These are phyloP conservation scores for Phytophthora agathidicida DNA, from an alignment of 352 stramenopile species.

Conservation along the genomic window DNA sequence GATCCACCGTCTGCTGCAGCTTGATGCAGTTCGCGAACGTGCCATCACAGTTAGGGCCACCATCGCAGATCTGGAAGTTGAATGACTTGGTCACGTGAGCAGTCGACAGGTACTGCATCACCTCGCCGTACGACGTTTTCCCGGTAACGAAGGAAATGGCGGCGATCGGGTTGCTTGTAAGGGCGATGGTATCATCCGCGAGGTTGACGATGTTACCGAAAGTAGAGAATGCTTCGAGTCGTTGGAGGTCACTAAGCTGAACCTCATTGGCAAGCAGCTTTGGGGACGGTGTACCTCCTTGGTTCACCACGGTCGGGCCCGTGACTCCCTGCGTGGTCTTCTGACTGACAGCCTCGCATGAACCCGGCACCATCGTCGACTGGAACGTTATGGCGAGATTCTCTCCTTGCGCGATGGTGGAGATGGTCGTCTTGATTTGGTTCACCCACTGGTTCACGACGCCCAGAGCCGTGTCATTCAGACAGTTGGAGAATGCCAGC, in stretches of 20 bases:
- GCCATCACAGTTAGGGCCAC: constrained; percentile 8
- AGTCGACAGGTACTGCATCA: constrained; percentile 35
- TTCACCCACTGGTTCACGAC: constrained; percentile 57
- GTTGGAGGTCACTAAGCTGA: constrained; percentile 28
- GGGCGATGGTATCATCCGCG: constrained; percentile 1
- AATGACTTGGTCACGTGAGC: constrained; percentile 38
- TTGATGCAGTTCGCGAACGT: constrained; percentile 44
- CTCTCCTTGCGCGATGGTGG: not conserved
- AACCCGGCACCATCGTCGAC: constrained; percentile 49
- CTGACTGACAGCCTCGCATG: constrained; percentile 40
- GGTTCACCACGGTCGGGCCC: constrained; percentile 19
- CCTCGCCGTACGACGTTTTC: constrained; percentile 38
- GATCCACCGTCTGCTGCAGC: constrained; percentile 39
- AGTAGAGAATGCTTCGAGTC: constrained; percentile 42
- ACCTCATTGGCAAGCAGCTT: constrained; percentile 22
- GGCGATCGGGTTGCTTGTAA: constrained; percentile 24
- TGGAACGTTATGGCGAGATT: constrained; percentile 31
- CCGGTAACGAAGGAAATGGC: constrained; percentile 53
- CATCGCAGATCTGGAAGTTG: constrained; percentile 46
- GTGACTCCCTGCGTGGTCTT: constrained; percentile 24
- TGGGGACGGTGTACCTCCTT: not conserved
- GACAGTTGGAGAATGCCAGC: constrained; percentile 71
- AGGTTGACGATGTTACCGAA: constrained; percentile 37
- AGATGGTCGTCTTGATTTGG: constrained; percentile 25
- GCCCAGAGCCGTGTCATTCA: constrained; percentile 45